Evolutionary conservation across 495 filamentous ascomycete genomes (phyloP), one percentile per base, ranked within the genome.

Genomic region (Cenococcum geophilum): DNA sequence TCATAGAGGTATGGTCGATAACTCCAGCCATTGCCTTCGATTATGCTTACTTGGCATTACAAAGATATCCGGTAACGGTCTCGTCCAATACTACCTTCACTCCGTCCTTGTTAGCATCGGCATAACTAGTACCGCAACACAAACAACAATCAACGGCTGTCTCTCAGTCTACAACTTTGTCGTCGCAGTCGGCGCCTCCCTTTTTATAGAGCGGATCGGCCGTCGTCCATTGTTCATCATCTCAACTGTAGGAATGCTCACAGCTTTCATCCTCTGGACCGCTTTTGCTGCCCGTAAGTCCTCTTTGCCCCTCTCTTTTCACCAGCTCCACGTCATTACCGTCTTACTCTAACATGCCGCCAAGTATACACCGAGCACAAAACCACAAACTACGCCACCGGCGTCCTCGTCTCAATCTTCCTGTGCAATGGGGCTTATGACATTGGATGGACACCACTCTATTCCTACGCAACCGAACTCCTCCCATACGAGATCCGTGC

Each of bases 81-180:
- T 52, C 49, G 21, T 52, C 49, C 11, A 23, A 25, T 52, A 52
- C 49, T 52, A 52, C 22, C 21, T 52, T 27, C 21, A 52, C 49
- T 23, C 21, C 25, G 21, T 52, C 10, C 49, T 52, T 23, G 49
- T 52, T 1, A 23, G 10, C 10, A 52, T 52, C 1, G 49, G 49
- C 11, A 25, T 25, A 23, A 52, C 49, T 16, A 32, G 25, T n/a
- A 23, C 49, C 10, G 25, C 21, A 27, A 25, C 21, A 23, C 21
- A 52, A 32, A 32, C 21, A 23, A 52, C 21, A 8, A 23, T 52
- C 49, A 52, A 52, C 49, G 49, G 21, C 21, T 23, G 49, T 16
- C 49, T 52, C 21, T 52, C 49, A 23, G 25, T 52, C 21, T 16
- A 52, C 21, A 23, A 25, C 21, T 52, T 52, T 25, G 21, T 52